Percentiles rank a stretch among this genome's conserved stretches.
Evolutionary conservation across 768 basidiomycete genomes (phyloP).

Genomic region (Pulveroboletus ravenelii): DNA sequence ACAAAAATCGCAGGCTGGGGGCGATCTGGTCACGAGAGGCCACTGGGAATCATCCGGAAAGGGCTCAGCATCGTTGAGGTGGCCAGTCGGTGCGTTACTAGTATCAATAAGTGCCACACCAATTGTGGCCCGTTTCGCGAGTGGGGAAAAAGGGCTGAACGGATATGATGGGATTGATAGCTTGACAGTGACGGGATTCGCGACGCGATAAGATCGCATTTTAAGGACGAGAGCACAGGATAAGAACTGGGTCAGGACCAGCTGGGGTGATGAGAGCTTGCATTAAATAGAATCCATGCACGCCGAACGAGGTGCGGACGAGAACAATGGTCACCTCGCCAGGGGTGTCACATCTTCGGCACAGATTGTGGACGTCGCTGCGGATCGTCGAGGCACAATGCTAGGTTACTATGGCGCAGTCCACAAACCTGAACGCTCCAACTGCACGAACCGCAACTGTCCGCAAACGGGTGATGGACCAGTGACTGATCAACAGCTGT

Average conservation of each 20-base stretch:
- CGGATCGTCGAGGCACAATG: conserved; percentile 2
- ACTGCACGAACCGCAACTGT: no score
- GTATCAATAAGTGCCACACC: neutral
- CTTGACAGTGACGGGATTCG: conserved; percentile 6
- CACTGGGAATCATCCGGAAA: neutral
- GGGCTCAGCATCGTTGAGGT: neutral
- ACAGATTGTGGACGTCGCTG: conserved; percentile 1
- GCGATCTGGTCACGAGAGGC: neutral
- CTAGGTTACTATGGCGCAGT: neutral
- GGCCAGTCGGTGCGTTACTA: neutral
- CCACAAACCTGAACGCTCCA: neutral
- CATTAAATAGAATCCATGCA: conserved; percentile 16
- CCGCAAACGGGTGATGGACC: neutral
- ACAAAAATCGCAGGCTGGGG: neutral
- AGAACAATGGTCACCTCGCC: conserved; percentile 12
- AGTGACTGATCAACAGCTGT: neutral
- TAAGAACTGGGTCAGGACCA: neutral
- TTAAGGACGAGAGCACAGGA: neutral
- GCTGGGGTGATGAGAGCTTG: neutral
- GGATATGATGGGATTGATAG: conserved; percentile 1
- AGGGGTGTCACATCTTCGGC: conserved; percentile 1
- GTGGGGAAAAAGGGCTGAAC: neutral
- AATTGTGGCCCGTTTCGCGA: conserved; percentile 5
- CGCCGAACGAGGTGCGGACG: conserved; percentile 6
- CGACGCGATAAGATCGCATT: conserved; percentile 13